Evolutionary conservation across 345 rosid genomes (phyloP), one percentile per base, ranked within the genome.

Genomic region (Camelina sativa): DNA sequence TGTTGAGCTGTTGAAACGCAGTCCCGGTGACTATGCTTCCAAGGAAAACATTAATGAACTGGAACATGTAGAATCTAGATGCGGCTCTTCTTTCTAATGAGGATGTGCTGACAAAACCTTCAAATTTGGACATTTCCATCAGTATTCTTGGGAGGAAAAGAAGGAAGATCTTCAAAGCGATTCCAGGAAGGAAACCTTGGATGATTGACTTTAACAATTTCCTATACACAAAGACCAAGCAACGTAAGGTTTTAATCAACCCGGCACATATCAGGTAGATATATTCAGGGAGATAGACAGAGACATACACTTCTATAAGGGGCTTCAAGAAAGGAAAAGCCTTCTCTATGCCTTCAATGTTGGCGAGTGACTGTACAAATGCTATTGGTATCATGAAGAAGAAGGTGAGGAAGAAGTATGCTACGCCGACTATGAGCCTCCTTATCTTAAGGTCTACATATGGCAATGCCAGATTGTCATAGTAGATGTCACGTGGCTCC

Each of bases 351-450:
- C 88, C 96, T 71, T 88, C 98, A 2, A 94, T 89, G 73, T 94
- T 94, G 28, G 98, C 98, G 1, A 94, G 89, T 65, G 98, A 94
- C 72, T 94, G 98, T 7, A 94, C 97, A 37, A 88, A 75, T 17
- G 95, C 91, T 40, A 94, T 94, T 11, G 98, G 98, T 61, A 94
- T 88, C 97, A 94, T 87, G 92, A 94, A 94, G 82, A 90, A 94
- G 86, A 94, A 91, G 43, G 97, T 87, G 34, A 94, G 97, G 76
- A 91, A 91, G 86, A 94, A 94, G 82, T 86, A 90, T 3, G 90
- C 91, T 7, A 87, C 82, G 9, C 79, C 88, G 2, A 86, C 61
- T n/a, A 90, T 62, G 40, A 94, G 87, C 76, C 92, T 87, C 77
- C 97, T 80, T 12, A 91, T 73, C 62, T 92, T 59, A 22, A 94